phyloP scores from a whole-genome alignment of 305 asterid genomes.

The Solanum aculeatissimum region DNA sequence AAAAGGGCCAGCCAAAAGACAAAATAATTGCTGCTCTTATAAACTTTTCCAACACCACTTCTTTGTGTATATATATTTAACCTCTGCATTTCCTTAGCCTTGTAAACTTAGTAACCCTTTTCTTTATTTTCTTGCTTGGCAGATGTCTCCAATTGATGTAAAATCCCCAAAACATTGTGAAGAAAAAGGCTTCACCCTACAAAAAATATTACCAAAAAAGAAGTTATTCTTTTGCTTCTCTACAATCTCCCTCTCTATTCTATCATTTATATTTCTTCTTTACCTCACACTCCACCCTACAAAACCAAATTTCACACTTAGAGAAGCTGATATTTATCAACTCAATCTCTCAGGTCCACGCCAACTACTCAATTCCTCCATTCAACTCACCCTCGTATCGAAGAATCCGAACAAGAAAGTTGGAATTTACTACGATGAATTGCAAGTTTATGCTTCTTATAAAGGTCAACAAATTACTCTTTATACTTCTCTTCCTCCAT shows the following conservation, averaged over 20 bases:
- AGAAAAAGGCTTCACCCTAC: constrained; percentile 22
- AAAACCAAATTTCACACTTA: constrained; percentile 62
- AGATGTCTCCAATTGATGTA: constrained; percentile 63
- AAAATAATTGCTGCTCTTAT: constrained; percentile 23
- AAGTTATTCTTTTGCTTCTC: constrained; percentile 33
- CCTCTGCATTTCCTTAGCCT: constrained; percentile 14
- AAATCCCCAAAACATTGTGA: constrained; percentile 85
- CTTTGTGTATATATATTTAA: constrained; percentile 18
- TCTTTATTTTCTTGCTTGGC: not conserved
- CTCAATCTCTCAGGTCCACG: constrained; percentile 57
- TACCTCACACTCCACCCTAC: constrained; percentile 76
- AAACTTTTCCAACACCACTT: not conserved
- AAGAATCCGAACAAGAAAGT: constrained; percentile 68
- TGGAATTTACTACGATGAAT: constrained; percentile 66
- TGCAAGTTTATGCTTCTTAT: constrained; percentile 64
- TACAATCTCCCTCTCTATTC: constrained; percentile 47
- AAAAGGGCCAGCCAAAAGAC: constrained; percentile 3
- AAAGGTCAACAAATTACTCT: constrained; percentile 62
- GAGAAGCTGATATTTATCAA: constrained; percentile 56
- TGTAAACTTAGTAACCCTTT: constrained; percentile 2
- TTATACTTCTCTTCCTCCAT: constrained; percentile 50
- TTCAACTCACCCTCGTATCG: constrained; percentile 60
- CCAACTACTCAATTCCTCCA: constrained; percentile 60
- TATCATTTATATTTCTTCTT: constrained; percentile 53
- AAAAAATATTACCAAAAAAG: constrained; percentile 29